Conservation (phyloP, 2,329 filamentous ascomycete species). For the Pseudocercospora eumusae region DNA sequence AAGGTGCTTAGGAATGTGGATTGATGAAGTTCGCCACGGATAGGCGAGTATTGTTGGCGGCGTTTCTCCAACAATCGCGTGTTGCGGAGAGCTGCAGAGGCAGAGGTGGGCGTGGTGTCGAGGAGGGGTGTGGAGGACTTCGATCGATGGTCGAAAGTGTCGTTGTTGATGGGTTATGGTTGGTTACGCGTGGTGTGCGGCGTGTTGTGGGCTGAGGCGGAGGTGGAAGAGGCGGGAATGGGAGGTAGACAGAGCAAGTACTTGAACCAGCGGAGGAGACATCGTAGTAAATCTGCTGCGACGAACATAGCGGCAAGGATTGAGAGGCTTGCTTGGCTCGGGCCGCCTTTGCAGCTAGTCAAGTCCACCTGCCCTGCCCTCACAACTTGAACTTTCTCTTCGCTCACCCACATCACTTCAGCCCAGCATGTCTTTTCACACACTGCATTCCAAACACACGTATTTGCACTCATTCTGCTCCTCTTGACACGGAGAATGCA, state of each 20-base stretch:
- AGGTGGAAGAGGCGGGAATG: slow-evolving; percentile 3
- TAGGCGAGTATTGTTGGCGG: slow-evolving; percentile 1
- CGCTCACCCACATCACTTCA: slow-evolving; percentile 2
- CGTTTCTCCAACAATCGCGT: slow-evolving; percentile 12
- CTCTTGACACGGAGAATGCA: background rate
- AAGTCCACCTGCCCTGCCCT: background rate
- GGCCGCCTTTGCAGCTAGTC: background rate
- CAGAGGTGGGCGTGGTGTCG: background rate
- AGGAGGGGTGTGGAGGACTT: background rate
- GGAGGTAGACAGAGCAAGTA: background rate
- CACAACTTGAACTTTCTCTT: background rate
- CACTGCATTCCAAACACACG: slow-evolving; percentile 1
- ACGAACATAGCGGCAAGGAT: background rate
- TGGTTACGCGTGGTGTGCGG: slow-evolving; percentile 7
- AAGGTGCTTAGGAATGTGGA: background rate
- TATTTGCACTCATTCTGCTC: slow-evolving; percentile 34
- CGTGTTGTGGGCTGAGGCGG: slow-evolving; percentile 4
- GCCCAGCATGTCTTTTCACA: slow-evolving; percentile 2
- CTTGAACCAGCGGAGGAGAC: background rate
- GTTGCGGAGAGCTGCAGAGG: slow-evolving; percentile 9
- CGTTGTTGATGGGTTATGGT: slow-evolving; percentile 69
- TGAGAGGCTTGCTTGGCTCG: background rate
- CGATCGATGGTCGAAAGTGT: slow-evolving; percentile 42
- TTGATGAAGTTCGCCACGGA: slow-evolving; percentile 15
- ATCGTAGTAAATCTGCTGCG: background rate